These are phyloP conservation scores for Macadamia integrifolia DNA, from an alignment of 164 flowering plant genomes.

Conservation along the genomic window DNA sequence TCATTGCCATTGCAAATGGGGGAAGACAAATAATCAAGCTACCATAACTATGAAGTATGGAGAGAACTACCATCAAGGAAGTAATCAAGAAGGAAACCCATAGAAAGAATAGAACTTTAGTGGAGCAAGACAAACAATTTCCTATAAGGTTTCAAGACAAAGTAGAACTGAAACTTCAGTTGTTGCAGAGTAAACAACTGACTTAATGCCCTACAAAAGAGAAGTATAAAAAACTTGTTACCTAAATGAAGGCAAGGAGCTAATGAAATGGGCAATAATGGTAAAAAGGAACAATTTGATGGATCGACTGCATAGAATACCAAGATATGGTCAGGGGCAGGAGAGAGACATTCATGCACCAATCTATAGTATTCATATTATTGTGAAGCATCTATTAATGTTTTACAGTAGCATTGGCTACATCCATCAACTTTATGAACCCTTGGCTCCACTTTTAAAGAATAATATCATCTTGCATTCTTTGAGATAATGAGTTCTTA, in stretches of 20 bases:
- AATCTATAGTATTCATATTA: conserved; percentile 3
- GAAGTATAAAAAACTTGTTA: neutral
- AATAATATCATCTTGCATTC: conserved; percentile 15
- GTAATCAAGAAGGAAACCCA: too few relatives aligned
- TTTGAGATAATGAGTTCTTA: conserved; percentile 1
- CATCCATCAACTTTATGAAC: conserved; percentile 92
- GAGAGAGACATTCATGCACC: neutral
- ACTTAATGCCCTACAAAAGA: conserved; percentile 58
- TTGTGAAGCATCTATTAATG: conserved; percentile 7
- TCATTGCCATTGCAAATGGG: too few relatives aligned
- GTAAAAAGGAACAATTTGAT: too few relatives aligned
- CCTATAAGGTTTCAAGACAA: conserved; percentile 90
- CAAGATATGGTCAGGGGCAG: neutral
- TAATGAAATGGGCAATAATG: neutral
- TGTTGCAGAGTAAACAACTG: conserved; percentile 97
- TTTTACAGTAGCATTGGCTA: conserved; percentile 87
- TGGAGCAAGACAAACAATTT: conserved; percentile 41
- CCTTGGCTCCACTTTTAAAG: conserved; percentile 79
- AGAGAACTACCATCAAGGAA: too few relatives aligned
- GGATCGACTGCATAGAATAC: neutral
- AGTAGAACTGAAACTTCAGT: conserved; percentile 93
- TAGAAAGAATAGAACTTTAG: too few relatives aligned
- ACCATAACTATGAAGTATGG: too few relatives aligned
- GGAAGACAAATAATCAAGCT: too few relatives aligned
- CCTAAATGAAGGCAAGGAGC: neutral